Evolutionary conservation across 352 stramenopile species (phyloP), one percentile per base, ranked within the genome.

Genomic region (Phytophthora brassicae): DNA sequence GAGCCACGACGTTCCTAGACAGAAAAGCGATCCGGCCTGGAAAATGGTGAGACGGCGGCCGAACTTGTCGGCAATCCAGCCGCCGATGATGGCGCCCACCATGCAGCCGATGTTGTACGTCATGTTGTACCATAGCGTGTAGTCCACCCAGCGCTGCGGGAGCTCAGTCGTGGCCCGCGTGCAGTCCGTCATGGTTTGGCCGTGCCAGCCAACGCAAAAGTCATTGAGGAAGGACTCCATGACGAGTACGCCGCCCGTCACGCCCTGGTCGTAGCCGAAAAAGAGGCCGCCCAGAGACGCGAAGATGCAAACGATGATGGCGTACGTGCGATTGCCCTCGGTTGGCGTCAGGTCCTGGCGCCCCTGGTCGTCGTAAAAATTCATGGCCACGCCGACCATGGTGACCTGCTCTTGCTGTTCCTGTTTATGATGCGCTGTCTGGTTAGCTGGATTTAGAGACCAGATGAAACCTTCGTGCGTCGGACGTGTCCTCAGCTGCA

Each of bases 91-190:
- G 23, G 70, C 70, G 36, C 74, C 67, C 23, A 75, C 56, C 56
- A 81, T 79, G 60, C 71, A 81, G 50, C 71, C 74, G 24, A 84
- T 68, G 57, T 84, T 80, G 71, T 81, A 84, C 50, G 64, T 74
- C 68, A 79, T 79, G 55, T 80, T 80, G 71, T 80, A 83, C 65
- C 72, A 79, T 19, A 78, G 48, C 28, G 71, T 80, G 60, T 75
- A 83, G 61, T 80, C 70, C 35, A 80, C 66, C 71, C 71, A 80
- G 51, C 67, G 70, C 50, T 74, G 59, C 41, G 74, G 74, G 4
- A 79, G 53, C 46, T 76, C 51, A 0, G 64, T 52, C 9, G 66
- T 68, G 16, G 59, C 33, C 2, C 52, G 56, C 7, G 65, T 79
- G 22, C 73, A 81, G 28, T 76, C 73, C 11, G 58, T 64, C 44